These are phyloP conservation scores for Podospora fimiseda DNA, from an alignment of 495 filamentous ascomycete genomes.

Conservation along the genomic window DNA sequence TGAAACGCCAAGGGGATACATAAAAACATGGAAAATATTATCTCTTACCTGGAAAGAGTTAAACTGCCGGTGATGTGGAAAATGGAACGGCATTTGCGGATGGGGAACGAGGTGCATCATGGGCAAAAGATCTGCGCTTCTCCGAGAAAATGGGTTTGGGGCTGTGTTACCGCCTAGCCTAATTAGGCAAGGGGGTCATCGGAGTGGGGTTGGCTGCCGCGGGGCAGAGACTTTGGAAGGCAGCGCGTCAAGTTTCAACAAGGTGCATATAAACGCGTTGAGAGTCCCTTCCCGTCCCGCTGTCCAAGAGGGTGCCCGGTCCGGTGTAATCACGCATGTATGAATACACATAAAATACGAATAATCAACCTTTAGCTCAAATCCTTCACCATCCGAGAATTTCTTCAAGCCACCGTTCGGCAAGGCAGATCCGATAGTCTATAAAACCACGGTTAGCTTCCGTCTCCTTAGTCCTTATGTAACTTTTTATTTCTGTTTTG, in stretches of 20 bases:
- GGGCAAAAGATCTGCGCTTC: constrained; percentile 8
- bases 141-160: constrained; percentile 5
- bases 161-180: constrained; percentile 16
- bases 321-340: too few species aligned
- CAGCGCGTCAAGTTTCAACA: constrained; percentile 3
- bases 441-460: neutral
- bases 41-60: neutral
- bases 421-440: too few species aligned
- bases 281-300: constrained; percentile 9
- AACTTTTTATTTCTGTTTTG: neutral
- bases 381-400: too few species aligned
- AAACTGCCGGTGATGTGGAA: neutral
- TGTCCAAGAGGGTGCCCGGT: too few species aligned
- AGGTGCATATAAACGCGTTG: constrained; percentile 22
- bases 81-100: neutral
- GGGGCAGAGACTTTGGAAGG: too few species aligned
- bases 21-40: neutral
- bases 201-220: constrained; percentile 14
- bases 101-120: neutral
- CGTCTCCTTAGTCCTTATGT: neutral
- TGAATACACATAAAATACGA: too few species aligned
- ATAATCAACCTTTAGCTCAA: too few species aligned
- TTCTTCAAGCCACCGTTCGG: constrained; percentile 1
- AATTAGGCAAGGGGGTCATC: constrained; percentile 11
- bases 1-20: constrained; percentile 9